A percentile compares a stretch with the other conserved stretches of the same genome.
Conservation (phyloP, 768 basidiomycete species). For the Pholiota conissans region DNA sequence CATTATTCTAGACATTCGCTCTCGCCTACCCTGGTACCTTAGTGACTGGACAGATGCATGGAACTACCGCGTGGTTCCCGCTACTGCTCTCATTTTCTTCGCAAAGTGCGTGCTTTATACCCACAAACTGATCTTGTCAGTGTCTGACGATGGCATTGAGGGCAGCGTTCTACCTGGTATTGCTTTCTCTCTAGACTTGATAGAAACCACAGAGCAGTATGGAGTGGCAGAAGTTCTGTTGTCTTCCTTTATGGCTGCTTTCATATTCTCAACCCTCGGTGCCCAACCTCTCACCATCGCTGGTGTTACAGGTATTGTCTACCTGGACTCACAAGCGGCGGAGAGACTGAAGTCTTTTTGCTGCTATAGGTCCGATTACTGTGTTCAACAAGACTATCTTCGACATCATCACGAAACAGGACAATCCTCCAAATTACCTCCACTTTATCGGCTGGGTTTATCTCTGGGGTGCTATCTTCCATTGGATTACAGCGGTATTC, state of each 20-base stretch:
- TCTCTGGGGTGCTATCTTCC: conserved; percentile 83
- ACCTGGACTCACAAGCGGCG: background rate
- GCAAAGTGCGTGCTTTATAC: conserved; percentile 77
- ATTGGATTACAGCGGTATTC: conserved; percentile 78
- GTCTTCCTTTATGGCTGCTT: conserved; percentile 86
- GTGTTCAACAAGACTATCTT: conserved; percentile 92
- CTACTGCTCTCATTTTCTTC: conserved; percentile 84
- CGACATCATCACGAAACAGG: conserved; percentile 60
- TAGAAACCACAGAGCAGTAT: conserved; percentile 88
- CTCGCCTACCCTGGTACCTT: conserved; percentile 76
- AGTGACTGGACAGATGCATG: conserved; percentile 92
- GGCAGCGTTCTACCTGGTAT: conserved; percentile 82
- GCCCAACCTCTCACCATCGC: conserved; percentile 92
- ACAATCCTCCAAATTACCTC: conserved; percentile 71
- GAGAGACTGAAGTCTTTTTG: background rate
- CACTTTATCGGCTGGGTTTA: conserved; percentile 94
- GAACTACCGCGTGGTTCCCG: conserved; percentile 89
- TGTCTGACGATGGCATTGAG: background rate
- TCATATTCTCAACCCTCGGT: conserved; percentile 83
- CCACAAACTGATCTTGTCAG: background rate
- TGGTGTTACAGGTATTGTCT: conserved; percentile 73
- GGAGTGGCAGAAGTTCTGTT: conserved; percentile 86
- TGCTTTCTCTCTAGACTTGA: conserved; percentile 89
- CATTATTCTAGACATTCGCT: conserved; percentile 66
- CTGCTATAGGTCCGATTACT: conserved; percentile 78